Evolutionary conservation across 257 asterid species (phyloP).

Genomic region (Ajuga chamaepitys): DNA sequence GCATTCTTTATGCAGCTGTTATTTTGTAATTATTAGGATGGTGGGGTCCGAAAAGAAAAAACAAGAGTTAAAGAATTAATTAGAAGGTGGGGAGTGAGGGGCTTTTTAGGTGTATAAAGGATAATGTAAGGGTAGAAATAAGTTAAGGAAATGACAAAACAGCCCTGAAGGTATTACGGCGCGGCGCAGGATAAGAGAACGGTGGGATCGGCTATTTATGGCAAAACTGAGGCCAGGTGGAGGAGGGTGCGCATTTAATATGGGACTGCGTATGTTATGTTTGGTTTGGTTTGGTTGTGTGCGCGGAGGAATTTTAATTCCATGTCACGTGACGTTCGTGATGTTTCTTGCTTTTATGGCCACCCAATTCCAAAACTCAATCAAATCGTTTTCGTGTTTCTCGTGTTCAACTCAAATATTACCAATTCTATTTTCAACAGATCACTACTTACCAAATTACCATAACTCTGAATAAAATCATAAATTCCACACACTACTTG

Average conservation of each 20-base stretch:
- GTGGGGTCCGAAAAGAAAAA: constrained; percentile 31
- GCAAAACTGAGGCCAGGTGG: constrained; percentile 48
- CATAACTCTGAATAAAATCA: too few species aligned
- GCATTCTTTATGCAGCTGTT: constrained; percentile 33
- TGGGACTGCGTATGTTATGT: constrained; percentile 32
- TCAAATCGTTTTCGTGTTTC: too few species aligned
- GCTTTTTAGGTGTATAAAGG: constrained; percentile 19
- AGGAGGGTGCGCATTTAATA: constrained; percentile 39
- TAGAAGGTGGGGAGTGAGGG: constrained; percentile 10
- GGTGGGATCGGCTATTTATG: constrained; percentile 30
- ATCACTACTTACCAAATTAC: too few species aligned
- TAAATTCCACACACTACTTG: too few species aligned
- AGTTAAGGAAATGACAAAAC: background rate
- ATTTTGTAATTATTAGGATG: constrained; percentile 36
- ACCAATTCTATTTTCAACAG: too few species aligned
- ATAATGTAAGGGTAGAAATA: constrained; percentile 23
- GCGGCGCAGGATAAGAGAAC: constrained; percentile 24
- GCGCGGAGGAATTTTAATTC: constrained; percentile 18
- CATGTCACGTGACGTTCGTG: constrained; percentile 54
- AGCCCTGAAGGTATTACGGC: constrained; percentile 17
- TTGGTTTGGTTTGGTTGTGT: constrained; percentile 21
- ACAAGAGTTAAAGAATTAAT: constrained; percentile 1
- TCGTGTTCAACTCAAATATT: too few species aligned
- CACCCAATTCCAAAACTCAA: background rate
- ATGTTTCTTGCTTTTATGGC: constrained; percentile 13